Evolutionary conservation across 2,329 filamentous ascomycete species (phyloP).

Genomic region (Leptosphaerulina australis): DNA sequence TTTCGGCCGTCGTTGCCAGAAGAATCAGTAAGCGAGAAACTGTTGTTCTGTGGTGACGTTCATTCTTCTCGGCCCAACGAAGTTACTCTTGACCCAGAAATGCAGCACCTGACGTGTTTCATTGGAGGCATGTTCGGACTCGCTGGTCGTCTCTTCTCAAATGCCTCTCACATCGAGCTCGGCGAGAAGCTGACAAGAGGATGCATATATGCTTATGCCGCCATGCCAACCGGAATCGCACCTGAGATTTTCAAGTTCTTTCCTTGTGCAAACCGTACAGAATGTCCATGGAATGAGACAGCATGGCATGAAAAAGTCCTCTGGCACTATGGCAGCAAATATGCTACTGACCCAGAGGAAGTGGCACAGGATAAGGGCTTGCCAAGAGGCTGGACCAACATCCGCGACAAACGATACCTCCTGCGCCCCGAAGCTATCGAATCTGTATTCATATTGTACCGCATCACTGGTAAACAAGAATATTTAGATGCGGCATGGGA

Average conservation of each 20-base stretch:
- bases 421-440: conserved; percentile 64
- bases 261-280: conserved; percentile 51
- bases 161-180: conserved; percentile 59
- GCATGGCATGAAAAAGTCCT: conserved; percentile 53
- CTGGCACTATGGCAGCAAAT: conserved; percentile 25
- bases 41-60: conserved; percentile 48
- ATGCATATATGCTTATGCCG: conserved; percentile 65
- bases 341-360: conserved; percentile 20
- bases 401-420: conserved; percentile 53
- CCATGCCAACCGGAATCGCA: conserved; percentile 64
- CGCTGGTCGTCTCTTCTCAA: conserved; percentile 62
- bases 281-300: conserved; percentile 62
- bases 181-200: conserved; percentile 65
- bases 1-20: conserved; percentile 54
- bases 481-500: conserved; percentile 55
- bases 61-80: conserved; percentile 20
- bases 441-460: conserved; percentile 64
- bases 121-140: conserved; percentile 67
- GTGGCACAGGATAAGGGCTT: conserved; percentile 33
- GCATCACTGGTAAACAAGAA: conserved; percentile 60
- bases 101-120: conserved; percentile 66
- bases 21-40: conserved; percentile 27
- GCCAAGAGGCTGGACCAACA: conserved; percentile 49
- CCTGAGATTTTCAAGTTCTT: conserved; percentile 62
- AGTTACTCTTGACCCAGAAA: conserved; percentile 53